A percentile compares a stretch with the other conserved stretches of the same genome.
These are phyloP conservation scores for Salvia miltiorrhiza DNA, from an alignment of 257 asterid genomes.

Conservation along the genomic window DNA sequence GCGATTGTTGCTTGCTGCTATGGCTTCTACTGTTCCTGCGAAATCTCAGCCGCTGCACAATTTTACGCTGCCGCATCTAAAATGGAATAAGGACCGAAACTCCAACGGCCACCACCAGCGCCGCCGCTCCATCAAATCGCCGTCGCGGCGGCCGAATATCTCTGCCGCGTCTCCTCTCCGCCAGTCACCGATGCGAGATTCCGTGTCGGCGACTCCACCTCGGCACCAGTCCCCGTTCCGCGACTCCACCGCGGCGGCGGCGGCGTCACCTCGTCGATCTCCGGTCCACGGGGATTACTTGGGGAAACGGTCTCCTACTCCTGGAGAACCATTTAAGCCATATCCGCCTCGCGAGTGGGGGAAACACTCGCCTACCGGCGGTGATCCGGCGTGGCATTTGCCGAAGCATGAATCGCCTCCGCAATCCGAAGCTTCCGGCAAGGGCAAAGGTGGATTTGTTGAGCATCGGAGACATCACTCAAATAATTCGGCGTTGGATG, in stretches of 20 bases:
- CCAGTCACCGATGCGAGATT: constrained; percentile 44
- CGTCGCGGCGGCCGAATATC: constrained; percentile 35
- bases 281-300: constrained; percentile 26
- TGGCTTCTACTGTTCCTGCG: constrained; percentile 55
- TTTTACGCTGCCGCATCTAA: constrained; percentile 55
- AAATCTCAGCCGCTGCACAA: constrained; percentile 74
- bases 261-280: constrained; percentile 25
- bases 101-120: constrained; percentile 43
- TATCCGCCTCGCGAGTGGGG: constrained; percentile 28
- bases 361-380: constrained; percentile 26
- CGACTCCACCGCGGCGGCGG: constrained; percentile 15
- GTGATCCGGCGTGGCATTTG: constrained; percentile 28
- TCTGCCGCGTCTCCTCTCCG: constrained; percentile 46
- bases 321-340: constrained; percentile 30
- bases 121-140: constrained; percentile 56
- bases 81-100: constrained; percentile 63
- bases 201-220: constrained; percentile 28
- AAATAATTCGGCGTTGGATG: constrained; percentile 20
- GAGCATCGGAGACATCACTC: constrained; percentile 34
- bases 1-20: constrained; percentile 19
- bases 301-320: constrained; percentile 33
- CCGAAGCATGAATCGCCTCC: constrained; percentile 32
- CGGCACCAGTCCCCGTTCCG: constrained; percentile 32
- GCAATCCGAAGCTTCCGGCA: constrained; percentile 25
- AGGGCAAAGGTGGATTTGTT: constrained; percentile 27